Conservation (phyloP, 1,284 basidiomycete species). For the Mycosarcoma mackinlayi region DNA sequence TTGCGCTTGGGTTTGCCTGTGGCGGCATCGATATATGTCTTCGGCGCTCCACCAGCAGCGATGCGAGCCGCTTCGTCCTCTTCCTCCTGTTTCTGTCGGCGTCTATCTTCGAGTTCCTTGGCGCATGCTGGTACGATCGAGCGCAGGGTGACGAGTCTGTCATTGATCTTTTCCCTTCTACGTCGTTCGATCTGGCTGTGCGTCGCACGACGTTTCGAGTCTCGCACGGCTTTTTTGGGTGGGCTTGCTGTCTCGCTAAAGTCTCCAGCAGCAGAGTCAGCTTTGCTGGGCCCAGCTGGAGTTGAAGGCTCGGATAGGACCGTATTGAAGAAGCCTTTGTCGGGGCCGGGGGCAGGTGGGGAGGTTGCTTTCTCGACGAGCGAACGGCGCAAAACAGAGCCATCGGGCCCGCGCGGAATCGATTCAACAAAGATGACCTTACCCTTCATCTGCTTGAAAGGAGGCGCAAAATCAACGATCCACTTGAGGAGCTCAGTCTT, state of each 20-base stretch:
- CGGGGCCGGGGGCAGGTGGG: slow-evolving; percentile 15
- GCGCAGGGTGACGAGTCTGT: slow-evolving; percentile 63
- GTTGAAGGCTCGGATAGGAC: slow-evolving; percentile 33
- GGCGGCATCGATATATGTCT: slow-evolving; percentile 45
- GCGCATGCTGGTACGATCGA: slow-evolving; percentile 63
- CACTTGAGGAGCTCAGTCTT: slow-evolving; percentile 39
- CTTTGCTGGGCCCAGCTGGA: slow-evolving; percentile 11
- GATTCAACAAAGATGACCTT: slow-evolving; percentile 41
- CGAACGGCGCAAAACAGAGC: slow-evolving; percentile 14
- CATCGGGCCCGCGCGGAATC: slow-evolving; percentile 21
- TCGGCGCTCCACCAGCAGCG: slow-evolving; percentile 45
- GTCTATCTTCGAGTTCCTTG: slow-evolving; percentile 54
- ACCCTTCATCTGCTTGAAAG: slow-evolving; percentile 42
- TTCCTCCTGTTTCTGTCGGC: slow-evolving; percentile 48
- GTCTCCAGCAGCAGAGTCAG: slow-evolving; percentile 3
- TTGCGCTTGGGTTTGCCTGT: slow-evolving; percentile 59
- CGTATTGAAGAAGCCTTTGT: slow-evolving; percentile 50
- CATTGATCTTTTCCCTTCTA: slow-evolving; percentile 67
- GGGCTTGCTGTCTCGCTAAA: neutral
- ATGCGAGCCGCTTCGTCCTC: slow-evolving; percentile 51
- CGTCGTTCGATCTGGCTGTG: slow-evolving; percentile 67
- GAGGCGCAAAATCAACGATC: slow-evolving; percentile 29
- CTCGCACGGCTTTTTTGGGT: slow-evolving; percentile 48
- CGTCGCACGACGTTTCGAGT: slow-evolving; percentile 58
- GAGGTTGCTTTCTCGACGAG: slow-evolving; percentile 38